These are phyloP conservation scores for Euphorbia celastroides DNA, from an alignment of 441 rosid species.

Conservation along the genomic window DNA sequence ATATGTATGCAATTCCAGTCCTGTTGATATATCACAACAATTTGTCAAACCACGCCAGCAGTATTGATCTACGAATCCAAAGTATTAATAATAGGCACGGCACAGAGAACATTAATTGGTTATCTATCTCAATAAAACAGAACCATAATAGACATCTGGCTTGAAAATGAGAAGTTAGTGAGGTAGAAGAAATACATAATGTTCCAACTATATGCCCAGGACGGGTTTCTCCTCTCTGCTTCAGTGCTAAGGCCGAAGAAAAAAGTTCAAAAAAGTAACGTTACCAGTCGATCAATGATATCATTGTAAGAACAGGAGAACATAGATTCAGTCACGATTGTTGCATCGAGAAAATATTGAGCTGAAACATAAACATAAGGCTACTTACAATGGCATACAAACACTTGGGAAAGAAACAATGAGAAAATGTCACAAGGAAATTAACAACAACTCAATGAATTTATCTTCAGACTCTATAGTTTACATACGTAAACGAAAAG, in stretches of 20 bases:
- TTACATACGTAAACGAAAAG: too few relatives aligned
- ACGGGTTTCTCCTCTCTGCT: not conserved
- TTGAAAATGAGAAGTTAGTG: not conserved
- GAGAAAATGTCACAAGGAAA: not conserved
- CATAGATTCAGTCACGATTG: not conserved
- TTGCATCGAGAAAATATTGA: not conserved
- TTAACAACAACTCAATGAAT: not conserved
- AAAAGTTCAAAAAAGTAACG: not conserved
- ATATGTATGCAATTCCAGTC: slow-evolving; percentile 85
- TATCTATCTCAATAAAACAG: not conserved
- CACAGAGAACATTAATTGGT: too few relatives aligned
- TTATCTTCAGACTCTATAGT: too few relatives aligned
- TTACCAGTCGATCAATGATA: not conserved
- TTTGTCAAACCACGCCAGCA: not conserved
- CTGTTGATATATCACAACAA: slow-evolving; percentile 27
- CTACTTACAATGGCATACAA: too few relatives aligned
- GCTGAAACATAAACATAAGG: not conserved
- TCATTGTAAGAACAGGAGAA: not conserved
- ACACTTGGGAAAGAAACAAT: not conserved
- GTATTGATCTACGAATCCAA: not conserved
- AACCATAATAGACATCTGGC: not conserved
- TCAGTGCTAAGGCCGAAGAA: not conserved
- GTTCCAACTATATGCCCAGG: not conserved
- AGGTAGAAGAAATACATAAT: too few relatives aligned
- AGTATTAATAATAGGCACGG: too few relatives aligned